Evolutionary conservation across 805 yeast genomes (phyloP), one percentile per base, ranked within the genome.

Genomic region (Yamadazyma phyllophila): DNA sequence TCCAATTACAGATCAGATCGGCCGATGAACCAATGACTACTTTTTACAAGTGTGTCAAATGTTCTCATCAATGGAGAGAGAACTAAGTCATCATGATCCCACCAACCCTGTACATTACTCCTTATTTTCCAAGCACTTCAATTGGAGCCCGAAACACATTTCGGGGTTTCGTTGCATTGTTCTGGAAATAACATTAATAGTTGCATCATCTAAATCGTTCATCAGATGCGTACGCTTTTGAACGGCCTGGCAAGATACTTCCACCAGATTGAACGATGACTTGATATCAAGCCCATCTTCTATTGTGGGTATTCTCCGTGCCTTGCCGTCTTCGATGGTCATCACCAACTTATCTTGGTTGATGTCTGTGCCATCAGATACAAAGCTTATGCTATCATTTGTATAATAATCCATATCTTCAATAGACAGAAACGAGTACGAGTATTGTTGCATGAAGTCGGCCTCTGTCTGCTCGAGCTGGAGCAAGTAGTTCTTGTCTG

Each of bases 1-100:
- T 91, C 77, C 98, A 94, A 69, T 73, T 94, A 48, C 99, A 94
- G 66, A 94, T 94, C 59, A 78, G 99, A 67, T 87, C 96, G 50
- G 99, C 99, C 1, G 99, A 94, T 77, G 99, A 94, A 71, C 99
- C 99, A 17, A 94, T 94, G 98, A 94, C 99, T 0, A 92, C 98
- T 2, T 94, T 94, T 64, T 92, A 88, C 66, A 90, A 92, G 66
- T 94, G 99, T 71, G 90, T 90, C 31, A 84, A 81, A 51, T 94
- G 99, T 73, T 88, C 88, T 41, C 79, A 89, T 61, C 95, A 92
- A 67, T 94, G 99, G 99, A 85, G 96, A 69, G 99, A 94, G 59
- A 94, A 94, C 59, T 94, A 56, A 61, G 44, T 13, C n/a, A 20
- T 16, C 16, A 7, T 31, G 6, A 6, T 20, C 24, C 24, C 24